Evolutionary conservation across 164 flowering plant species (phyloP), one percentile per base, ranked within the genome.

Genomic region (Euptelea pleiosperma): DNA sequence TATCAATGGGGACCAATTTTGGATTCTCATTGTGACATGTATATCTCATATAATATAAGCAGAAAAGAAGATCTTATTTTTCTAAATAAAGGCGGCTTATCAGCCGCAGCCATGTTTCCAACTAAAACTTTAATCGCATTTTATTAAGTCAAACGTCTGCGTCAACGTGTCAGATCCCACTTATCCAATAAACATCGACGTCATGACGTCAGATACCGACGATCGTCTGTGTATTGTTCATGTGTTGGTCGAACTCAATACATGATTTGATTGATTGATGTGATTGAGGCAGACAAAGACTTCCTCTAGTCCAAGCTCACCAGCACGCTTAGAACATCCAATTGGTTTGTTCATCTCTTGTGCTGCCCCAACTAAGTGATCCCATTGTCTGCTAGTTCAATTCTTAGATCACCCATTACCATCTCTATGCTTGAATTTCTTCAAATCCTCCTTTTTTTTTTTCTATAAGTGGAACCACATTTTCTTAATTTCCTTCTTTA

Each of bases 141-240:
- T 14, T 66, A 6, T 44, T 51, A 24, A 35, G 28, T 42, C 40
- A 48, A 37, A 33, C 6, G n/a, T 55, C 48, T 7, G 22, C 44
- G 19, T 60, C 52, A 37, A 52, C 51, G 8, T 50, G 63, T 70
- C 69, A 40, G 65, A 64, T 60, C 52, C 69, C 73, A 60, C 61
- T 64, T 41, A n/a, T 5, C 9, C 36, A 1, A 0, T 35, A 31
- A 49, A 47, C 11, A 45, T 1, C 7, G 1, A 33, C 8, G 4
- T 33, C 4, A 4, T 8, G 4, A 4, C 8, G 6, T 33, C 35
- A 33, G 11, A 45, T 21, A 24, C 4, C 49, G 11, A 45, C 29
- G 2, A 45, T 24, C 49, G 5, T 16, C 18, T 4, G 12, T 4
- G 22, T 9, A 42, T 4, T 42, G 7, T n/a, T 42, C 7, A 8